A percentile compares a stretch with the other conserved stretches of the same genome.
phyloP scores from a whole-genome alignment of 352 stramenopile species.

The Phytophthora meadii region DNA sequence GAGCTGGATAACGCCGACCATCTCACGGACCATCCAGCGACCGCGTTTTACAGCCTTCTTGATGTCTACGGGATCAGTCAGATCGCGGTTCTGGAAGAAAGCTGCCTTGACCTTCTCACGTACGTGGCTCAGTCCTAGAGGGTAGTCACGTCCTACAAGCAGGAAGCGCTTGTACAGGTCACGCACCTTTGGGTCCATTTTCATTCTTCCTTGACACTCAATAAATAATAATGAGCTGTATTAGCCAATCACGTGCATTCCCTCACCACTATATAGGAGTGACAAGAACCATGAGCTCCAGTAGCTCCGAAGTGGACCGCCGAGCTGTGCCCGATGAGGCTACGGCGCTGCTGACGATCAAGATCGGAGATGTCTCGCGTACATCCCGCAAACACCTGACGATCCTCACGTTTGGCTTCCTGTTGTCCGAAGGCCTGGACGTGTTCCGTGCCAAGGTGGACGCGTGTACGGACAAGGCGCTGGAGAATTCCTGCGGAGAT shows the following conservation, averaged over 20 bases:
- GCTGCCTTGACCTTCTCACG: constrained; percentile 91
- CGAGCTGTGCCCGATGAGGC: constrained; percentile 63
- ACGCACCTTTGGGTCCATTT: constrained; percentile 94
- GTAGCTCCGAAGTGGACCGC: constrained; percentile 17
- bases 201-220: neutral
- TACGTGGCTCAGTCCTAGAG: constrained; percentile 92
- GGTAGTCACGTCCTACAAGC: constrained; percentile 95
- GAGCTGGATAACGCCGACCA: constrained; percentile 97
- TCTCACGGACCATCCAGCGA: constrained; percentile 95
- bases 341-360: constrained; percentile 71
- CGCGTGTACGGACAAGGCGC: constrained; percentile 55
- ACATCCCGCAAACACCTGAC: constrained; percentile 79
- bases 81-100: constrained; percentile 88
- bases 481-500: constrained; percentile 51
- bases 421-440: constrained; percentile 76
- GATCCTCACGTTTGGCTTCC: constrained; percentile 67
- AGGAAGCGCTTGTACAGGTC: constrained; percentile 97
- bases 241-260: constrained; percentile 22
- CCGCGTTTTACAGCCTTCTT: constrained; percentile 94
- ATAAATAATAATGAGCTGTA: constrained; percentile 4
- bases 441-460: constrained; percentile 79
- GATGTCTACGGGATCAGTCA: constrained; percentile 78
- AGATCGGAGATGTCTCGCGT: constrained; percentile 73
- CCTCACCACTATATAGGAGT: constrained; percentile 3
- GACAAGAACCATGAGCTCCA: constrained; percentile 22